phyloP scores from a whole-genome alignment of 2,329 filamentous ascomycete genomes.

The Onygenales sp. region DNA sequence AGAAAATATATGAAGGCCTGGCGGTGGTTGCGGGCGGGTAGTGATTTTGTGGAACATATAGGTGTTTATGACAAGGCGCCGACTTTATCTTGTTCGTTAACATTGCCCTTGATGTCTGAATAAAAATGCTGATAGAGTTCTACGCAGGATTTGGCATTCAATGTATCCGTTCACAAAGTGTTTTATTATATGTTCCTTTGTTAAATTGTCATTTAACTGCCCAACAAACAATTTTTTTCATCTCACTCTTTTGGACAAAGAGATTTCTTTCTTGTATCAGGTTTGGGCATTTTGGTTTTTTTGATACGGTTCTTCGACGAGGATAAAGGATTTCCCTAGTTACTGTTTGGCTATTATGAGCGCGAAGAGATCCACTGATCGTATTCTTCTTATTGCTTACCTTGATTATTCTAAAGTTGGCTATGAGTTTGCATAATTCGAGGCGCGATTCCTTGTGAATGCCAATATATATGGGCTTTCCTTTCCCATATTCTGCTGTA shows the following conservation, averaged over 20 bases:
- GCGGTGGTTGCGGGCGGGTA: conserved; percentile 75
- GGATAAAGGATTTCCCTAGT: not conserved
- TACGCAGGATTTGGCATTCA: not conserved
- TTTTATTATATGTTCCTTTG: conserved; percentile 5
- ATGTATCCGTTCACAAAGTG: not conserved
- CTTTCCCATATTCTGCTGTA: not conserved
- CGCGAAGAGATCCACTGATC: not conserved
- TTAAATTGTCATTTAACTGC: conserved; percentile 3
- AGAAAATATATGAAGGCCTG: conserved; percentile 85
- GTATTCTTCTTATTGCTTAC: not conserved
- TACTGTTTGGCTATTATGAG: not conserved
- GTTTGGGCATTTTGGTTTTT: not conserved
- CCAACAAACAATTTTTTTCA: not conserved
- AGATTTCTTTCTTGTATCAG: not conserved
- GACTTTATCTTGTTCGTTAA: conserved; percentile 29
- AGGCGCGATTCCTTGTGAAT: not conserved
- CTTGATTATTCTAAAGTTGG: not conserved
- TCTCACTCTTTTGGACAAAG: not conserved
- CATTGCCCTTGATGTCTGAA: conserved; percentile 9
- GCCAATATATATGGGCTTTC: not conserved
- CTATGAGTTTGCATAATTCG: not conserved
- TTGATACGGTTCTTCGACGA: not conserved
- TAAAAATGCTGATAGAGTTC: not conserved
- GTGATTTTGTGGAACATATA: conserved; percentile 7
- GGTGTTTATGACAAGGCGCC: conserved; percentile 21